Percentiles rank a stretch among this genome's conserved stretches.
These are phyloP conservation scores for Globisporangium uncinulatum DNA, from an alignment of 352 stramenopile species.

Conservation along the genomic window DNA sequence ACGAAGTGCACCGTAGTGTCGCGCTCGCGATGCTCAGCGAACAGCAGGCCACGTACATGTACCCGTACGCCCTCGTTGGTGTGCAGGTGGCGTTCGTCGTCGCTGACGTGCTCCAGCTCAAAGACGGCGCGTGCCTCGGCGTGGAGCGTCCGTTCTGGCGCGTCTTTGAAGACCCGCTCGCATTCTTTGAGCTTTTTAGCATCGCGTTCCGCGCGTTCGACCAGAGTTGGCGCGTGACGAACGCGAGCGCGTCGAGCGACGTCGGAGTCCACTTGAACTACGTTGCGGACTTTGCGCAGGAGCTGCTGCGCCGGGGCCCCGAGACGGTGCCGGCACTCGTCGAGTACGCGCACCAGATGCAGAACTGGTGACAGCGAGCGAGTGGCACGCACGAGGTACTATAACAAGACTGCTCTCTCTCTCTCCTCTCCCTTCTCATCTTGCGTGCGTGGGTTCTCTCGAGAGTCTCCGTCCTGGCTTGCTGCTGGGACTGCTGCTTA, in stretches of 20 bases:
- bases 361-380: conserved; percentile 52
- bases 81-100: conserved; percentile 54
- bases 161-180: conserved; percentile 80
- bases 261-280: conserved; percentile 68
- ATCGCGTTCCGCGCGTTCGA: conserved; percentile 71
- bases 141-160: conserved; percentile 78
- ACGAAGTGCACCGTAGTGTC: conserved; percentile 58
- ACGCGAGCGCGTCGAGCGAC: conserved; percentile 35
- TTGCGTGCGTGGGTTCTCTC: too few relatives aligned
- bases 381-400: conserved; percentile 5
- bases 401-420: conserved; percentile 7
- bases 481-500: neutral
- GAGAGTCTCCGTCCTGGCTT: neutral
- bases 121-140: conserved; percentile 65
- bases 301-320: conserved; percentile 62
- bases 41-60: conserved; percentile 34
- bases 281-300: conserved; percentile 59
- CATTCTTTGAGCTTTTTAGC: conserved; percentile 78
- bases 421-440: too few relatives aligned
- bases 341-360: conserved; percentile 64
- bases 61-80: conserved; percentile 52
- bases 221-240: conserved; percentile 47
- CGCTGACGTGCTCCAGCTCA: conserved; percentile 66
- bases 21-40: conserved; percentile 66
- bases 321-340: conserved; percentile 55